These are phyloP conservation scores for Capniomyces stellatus DNA, from an alignment of 371 early-diverging fungal genomes.

Conservation along the genomic window DNA sequence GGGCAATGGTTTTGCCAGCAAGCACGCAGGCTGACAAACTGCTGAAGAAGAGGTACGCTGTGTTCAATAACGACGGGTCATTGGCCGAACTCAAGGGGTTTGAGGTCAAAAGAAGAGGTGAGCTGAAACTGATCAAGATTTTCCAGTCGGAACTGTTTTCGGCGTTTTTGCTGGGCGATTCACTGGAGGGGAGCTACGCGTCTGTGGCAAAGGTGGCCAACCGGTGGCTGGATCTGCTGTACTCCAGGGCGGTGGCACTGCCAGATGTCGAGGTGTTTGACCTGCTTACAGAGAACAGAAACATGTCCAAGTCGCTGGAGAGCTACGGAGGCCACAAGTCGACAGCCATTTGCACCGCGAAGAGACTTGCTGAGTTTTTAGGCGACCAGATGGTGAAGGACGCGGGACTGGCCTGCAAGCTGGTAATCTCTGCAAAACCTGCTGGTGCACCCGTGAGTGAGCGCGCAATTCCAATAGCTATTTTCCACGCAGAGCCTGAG, in stretches of 20 bases:
- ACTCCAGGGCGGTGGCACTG: constrained; percentile 64
- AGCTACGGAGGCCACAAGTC: constrained; percentile 91
- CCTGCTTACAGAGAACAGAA: constrained; percentile 94
- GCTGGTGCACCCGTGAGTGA: constrained; percentile 80
- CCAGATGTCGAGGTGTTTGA: constrained; percentile 89
- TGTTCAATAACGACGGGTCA: constrained; percentile 89
- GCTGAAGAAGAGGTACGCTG: constrained; percentile 97
- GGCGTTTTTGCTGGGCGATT: constrained; percentile 73
- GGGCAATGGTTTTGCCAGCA: constrained; percentile 97
- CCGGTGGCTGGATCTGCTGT: constrained; percentile 94
- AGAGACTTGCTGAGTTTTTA: constrained; percentile 92
- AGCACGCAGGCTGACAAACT: constrained; percentile 94
- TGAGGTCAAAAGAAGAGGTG: constrained; percentile 98
- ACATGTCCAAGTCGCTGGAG: constrained; percentile 88
- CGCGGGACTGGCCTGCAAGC: constrained; percentile 93
- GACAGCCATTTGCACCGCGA: constrained; percentile 89
- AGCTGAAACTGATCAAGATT: constrained; percentile 95
- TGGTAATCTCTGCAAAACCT: constrained; percentile 85
- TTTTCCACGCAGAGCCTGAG: constrained; percentile 73
- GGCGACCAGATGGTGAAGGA: constrained; percentile 97
- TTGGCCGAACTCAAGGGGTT: constrained; percentile 99
- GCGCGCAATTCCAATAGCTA: constrained; percentile 91
- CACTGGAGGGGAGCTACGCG: constrained; percentile 81
- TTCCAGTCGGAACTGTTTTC: constrained; percentile 95
- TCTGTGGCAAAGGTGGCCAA: constrained; percentile 80